Evolutionary conservation across 164 flowering plant species (phyloP).

Genomic region (Taxillus chinensis): DNA sequence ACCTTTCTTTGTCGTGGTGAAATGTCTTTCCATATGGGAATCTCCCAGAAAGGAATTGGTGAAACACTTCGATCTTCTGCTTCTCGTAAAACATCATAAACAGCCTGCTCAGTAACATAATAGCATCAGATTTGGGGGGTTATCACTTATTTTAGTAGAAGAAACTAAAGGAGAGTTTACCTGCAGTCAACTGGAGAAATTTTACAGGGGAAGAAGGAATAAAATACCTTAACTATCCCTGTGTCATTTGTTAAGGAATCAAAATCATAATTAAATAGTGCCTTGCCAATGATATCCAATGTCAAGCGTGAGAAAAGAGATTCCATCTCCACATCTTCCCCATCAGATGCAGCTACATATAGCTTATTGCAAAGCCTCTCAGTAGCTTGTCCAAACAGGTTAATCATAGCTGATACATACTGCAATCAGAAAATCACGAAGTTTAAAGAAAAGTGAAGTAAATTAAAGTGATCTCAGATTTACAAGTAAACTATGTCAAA

Average conservation of each 20-base stretch:
- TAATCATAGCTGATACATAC: constrained; percentile 92
- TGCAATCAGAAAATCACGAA: constrained; percentile 13
- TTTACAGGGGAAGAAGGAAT: background rate
- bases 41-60: constrained; percentile 86
- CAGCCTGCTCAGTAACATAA: constrained; percentile 50
- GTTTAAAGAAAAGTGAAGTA: background rate
- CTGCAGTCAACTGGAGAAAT: background rate
- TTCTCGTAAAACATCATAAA: constrained; percentile 84
- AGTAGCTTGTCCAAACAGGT: constrained; percentile 76
- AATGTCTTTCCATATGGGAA: constrained; percentile 96
- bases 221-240: constrained; percentile 82
- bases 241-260: constrained; percentile 88
- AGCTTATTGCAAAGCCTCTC: constrained; percentile 84
- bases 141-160: background rate
- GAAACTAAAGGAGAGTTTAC: background rate
- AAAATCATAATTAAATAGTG: constrained; percentile 96
- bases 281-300: constrained; percentile 94
- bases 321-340: constrained; percentile 98
- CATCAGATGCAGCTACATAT: constrained; percentile 69
- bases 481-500: background rate
- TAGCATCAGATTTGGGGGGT: background rate
- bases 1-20: constrained; percentile 82
- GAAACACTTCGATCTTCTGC: constrained; percentile 86
- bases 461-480: background rate
- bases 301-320: constrained; percentile 92